Conservation (phyloP, 805 yeast genomes). For the Ogataea haglerorum region DNA sequence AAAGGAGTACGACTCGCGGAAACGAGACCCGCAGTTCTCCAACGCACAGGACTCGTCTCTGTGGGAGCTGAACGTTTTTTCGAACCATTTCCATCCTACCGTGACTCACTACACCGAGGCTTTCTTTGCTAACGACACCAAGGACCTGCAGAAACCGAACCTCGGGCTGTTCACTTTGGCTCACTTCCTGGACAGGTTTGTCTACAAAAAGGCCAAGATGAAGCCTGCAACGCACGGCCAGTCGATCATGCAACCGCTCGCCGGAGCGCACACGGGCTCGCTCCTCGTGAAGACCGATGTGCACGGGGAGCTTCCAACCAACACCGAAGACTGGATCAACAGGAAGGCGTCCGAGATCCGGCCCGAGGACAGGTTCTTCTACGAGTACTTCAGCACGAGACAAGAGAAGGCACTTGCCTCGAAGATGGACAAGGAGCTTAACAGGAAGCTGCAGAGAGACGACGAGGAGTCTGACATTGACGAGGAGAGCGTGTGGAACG, state of each 20-base stretch:
- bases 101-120: slow-evolving; percentile 75
- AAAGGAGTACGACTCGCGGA: slow-evolving; percentile 68
- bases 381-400: slow-evolving; percentile 74
- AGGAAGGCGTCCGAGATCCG: slow-evolving; percentile 61
- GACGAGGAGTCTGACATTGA: slow-evolving; percentile 44
- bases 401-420: slow-evolving; percentile 40
- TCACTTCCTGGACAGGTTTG: slow-evolving; percentile 93
- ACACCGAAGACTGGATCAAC: slow-evolving; percentile 79
- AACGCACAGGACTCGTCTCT: slow-evolving; percentile 76
- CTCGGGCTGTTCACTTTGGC: slow-evolving; percentile 80
- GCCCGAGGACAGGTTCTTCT: slow-evolving; percentile 87
- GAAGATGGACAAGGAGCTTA: slow-evolving; percentile 42
- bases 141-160: slow-evolving; percentile 63
- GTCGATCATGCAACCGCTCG: slow-evolving; percentile 96
- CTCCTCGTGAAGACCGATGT: slow-evolving; percentile 55
- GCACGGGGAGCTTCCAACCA: slow-evolving; percentile 60
- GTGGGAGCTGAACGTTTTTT: slow-evolving; percentile 80
- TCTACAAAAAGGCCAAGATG: slow-evolving; percentile 86
- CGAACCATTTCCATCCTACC: slow-evolving; percentile 89
- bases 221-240: slow-evolving; percentile 73
- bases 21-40: slow-evolving; percentile 92
- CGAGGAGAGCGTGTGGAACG: slow-evolving; percentile 59
- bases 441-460: slow-evolving; percentile 42
- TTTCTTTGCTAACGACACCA: slow-evolving; percentile 47
- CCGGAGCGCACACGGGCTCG: slow-evolving; percentile 75